Base-by-base conservation (phyloP, 1,284 basidiomycete genomes). In the Irpex lacteus region DNA sequence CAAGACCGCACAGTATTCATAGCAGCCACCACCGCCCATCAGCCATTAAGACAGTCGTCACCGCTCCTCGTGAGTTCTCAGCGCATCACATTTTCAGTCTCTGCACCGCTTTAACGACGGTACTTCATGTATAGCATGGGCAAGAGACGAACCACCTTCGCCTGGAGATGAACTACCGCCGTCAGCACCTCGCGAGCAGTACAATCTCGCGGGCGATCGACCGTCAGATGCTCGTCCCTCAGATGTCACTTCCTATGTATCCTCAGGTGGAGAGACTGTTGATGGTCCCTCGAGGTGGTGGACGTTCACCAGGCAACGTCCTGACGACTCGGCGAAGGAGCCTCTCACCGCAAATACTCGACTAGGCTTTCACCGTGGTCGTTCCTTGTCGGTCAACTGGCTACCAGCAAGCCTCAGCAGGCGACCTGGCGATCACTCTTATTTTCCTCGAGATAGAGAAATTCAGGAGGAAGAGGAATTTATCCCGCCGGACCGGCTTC, bases 111-210 rank as follows among this genome's bases (percentile, higher is more conserved):
- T 52, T 52, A 18, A 52, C 15, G 18, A n/a, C 18, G 5, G 2
- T 5, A 60, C 37, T 3, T 13, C 9, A 8, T 59, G 47, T 68
- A 6, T 67, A 93, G 91, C 91, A 63, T 93, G 91, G 91, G 91
- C 91, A 7, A 82, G 84, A 69, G 88, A 93, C 72, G 91, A 93
- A 70, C 90, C 91, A 2, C 89, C 90, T 6, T 91, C 90, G 0
- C 90, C 90, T 4, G 82, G 78, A 21, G 85, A 87, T 60, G 72
- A 76, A 9, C 71, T 75, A 21, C 72, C 72, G 61, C 71, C 68
- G 63, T 70, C 56, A 68, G 60, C 62, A 65, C 66, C 37, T 26
- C 37, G n/a, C 62, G 32, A 32, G 50, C 52, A 21, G 36, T 21
- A 11, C 37, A 21, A 38, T 36, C 38, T 63, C 63, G 61, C 67